Evolutionary conservation across 179 eudicot genomes (phyloP).

Genomic region (Gypsophila paniculata): DNA sequence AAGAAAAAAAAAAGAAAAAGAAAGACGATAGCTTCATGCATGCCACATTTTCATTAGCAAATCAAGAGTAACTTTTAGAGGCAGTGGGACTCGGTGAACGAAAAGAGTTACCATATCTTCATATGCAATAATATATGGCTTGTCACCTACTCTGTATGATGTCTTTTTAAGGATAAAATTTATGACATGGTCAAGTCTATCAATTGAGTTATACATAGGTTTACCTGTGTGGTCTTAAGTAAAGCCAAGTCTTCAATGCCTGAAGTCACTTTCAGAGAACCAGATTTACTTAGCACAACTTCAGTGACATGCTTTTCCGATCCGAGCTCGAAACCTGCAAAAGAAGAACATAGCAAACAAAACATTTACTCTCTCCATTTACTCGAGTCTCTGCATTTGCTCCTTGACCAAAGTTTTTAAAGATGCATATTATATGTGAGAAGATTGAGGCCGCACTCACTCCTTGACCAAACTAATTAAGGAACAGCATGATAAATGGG

Average conservation of each 20-base stretch:
- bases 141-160: not conserved
- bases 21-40: not conserved
- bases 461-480: no score
- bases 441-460: no score
- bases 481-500: no score
- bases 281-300: slow-evolving; percentile 62
- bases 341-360: slow-evolving; percentile 13
- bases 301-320: slow-evolving; percentile 84
- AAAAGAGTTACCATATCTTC: not conserved
- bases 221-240: slow-evolving; percentile 87
- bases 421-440: no score
- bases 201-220: not conserved
- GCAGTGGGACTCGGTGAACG: not conserved
- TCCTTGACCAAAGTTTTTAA: no score
- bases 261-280: slow-evolving; percentile 54
- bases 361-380: not conserved
- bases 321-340: slow-evolving; percentile 88
- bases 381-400: no score
- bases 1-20: no score
- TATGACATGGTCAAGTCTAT: no score
- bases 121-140: not conserved
- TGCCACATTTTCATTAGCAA: not conserved
- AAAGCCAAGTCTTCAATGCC: slow-evolving; percentile 73
- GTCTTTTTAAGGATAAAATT: not conserved
- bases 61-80: not conserved